These are phyloP conservation scores for Blastosporella zonata DNA, from an alignment of 1,284 basidiomycete genomes.

Conservation along the genomic window DNA sequence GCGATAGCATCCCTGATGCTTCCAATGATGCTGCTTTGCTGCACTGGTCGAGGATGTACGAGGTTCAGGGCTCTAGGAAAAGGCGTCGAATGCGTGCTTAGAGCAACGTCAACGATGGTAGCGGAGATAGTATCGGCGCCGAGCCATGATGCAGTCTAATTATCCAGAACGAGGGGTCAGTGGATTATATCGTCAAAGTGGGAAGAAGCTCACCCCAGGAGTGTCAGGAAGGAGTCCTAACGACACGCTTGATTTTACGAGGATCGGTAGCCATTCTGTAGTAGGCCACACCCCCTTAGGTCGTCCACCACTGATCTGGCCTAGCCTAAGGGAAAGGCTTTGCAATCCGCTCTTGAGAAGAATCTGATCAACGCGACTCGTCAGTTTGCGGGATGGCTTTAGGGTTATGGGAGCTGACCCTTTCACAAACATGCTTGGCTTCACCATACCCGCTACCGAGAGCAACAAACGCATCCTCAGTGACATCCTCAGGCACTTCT, in stretches of 20 bases:
- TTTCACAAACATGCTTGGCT: slow-evolving; percentile 22
- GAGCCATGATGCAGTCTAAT: slow-evolving; percentile 12
- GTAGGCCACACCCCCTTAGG: slow-evolving; percentile 21
- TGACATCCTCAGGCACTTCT: slow-evolving; percentile 20
- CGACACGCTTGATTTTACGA: slow-evolving; percentile 22
- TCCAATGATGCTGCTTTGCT: neutral
- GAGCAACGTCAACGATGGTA: slow-evolving; percentile 6
- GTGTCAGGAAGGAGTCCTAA: slow-evolving; percentile 17
- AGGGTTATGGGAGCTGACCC: slow-evolving; percentile 7
- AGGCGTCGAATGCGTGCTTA: slow-evolving; percentile 1
- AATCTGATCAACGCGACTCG: slow-evolving; percentile 1
- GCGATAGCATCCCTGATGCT: slow-evolving; percentile 1
- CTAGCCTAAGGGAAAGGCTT: slow-evolving; percentile 17
- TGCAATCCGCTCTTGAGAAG: slow-evolving; percentile 19
- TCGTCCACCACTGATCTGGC: slow-evolving; percentile 20
- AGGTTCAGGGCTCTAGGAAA: slow-evolving; percentile 8
- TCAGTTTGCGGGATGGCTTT: neutral
- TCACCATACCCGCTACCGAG: slow-evolving; percentile 23
- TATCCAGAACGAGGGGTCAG: neutral
- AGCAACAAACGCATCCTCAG: slow-evolving; percentile 16
- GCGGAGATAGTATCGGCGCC: slow-evolving; percentile 10
- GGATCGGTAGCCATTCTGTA: slow-evolving; percentile 23
- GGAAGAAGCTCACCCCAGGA: slow-evolving; percentile 10
- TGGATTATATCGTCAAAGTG: neutral
- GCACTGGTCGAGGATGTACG: slow-evolving; percentile 4